Evolutionary conservation across 495 filamentous ascomycete species (phyloP).

Genomic region (Aspergillus nanangensis): DNA sequence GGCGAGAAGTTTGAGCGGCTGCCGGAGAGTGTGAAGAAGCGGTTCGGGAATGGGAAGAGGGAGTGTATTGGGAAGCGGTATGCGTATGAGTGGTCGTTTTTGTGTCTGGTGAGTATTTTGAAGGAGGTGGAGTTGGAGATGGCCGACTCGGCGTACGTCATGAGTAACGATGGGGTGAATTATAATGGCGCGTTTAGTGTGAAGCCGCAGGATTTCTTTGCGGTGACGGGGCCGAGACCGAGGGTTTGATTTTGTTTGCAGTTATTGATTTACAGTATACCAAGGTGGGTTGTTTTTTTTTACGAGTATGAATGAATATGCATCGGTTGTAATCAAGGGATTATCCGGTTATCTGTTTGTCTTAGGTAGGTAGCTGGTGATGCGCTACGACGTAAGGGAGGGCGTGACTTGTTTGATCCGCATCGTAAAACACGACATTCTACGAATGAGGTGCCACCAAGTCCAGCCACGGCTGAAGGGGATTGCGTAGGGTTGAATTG

Average conservation of each 20-base stretch:
- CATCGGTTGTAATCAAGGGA: no score
- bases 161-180: slow-evolving; percentile 20
- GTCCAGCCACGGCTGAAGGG: no score
- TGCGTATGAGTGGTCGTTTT: slow-evolving; percentile 57
- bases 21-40: slow-evolving; percentile 58
- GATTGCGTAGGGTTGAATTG: no score
- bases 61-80: slow-evolving; percentile 62
- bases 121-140: slow-evolving; percentile 40
- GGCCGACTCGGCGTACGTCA: slow-evolving; percentile 34
- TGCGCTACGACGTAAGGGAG: no score
- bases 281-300: background rate
- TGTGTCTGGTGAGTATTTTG: slow-evolving; percentile 35
- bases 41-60: slow-evolving; percentile 67
- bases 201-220: slow-evolving; percentile 30
- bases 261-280: background rate
- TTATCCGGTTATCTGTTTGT: no score
- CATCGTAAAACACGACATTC: no score
- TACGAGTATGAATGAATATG: background rate
- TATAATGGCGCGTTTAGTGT: slow-evolving; percentile 36
- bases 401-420: no score
- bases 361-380: no score
- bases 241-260: background rate
- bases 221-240: slow-evolving; percentile 9
- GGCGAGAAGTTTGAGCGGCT: slow-evolving; percentile 58
- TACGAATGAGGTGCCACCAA: no score